A percentile compares a stretch with the other conserved stretches of the same genome.
phyloP scores from a whole-genome alignment of 768 basidiomycete species.

The Leucogyrophana mollusca region DNA sequence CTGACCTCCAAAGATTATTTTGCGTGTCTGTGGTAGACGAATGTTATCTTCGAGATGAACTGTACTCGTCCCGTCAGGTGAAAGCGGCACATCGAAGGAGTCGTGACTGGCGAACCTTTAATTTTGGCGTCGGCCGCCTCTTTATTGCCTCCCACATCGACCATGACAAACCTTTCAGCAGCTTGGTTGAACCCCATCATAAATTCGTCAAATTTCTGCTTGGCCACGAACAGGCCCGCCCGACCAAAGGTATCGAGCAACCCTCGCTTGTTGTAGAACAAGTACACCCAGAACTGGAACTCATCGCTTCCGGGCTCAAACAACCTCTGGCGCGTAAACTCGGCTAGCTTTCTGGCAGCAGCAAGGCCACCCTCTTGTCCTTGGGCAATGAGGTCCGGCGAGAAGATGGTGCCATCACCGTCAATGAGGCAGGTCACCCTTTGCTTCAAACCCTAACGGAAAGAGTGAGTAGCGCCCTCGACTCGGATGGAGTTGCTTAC shows the following conservation, averaged over 20 bases:
- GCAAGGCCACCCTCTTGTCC: conserved; percentile 58
- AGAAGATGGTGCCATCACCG: conserved; percentile 64
- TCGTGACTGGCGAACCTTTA: conserved; percentile 52
- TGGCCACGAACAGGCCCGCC: conserved; percentile 31
- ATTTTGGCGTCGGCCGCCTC: conserved; percentile 77
- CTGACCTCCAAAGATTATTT: conserved; percentile 67
- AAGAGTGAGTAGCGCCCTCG: conserved; percentile 1
- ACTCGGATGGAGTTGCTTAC: too few species aligned
- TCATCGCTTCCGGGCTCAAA: conserved; percentile 22
- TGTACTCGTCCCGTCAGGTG: conserved; percentile 18
- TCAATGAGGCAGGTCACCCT: conserved; percentile 53
- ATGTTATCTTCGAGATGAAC: conserved; percentile 40
- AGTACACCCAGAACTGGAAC: conserved; percentile 56
- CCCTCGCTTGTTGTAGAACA: conserved; percentile 65
- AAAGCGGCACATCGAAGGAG: neutral
- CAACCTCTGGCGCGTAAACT: conserved; percentile 24
- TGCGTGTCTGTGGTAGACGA: conserved; percentile 60
- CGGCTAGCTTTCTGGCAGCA: conserved; percentile 49
- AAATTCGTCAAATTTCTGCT: conserved; percentile 60
- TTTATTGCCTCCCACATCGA: conserved; percentile 70
- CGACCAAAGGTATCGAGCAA: conserved; percentile 48
- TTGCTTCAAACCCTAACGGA: conserved; percentile 25
- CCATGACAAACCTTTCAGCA: conserved; percentile 61
- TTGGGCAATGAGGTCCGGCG: conserved; percentile 46
- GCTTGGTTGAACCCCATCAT: conserved; percentile 70